phyloP scores from a whole-genome alignment of 805 yeast species.

The Kuraishia borneana region DNA sequence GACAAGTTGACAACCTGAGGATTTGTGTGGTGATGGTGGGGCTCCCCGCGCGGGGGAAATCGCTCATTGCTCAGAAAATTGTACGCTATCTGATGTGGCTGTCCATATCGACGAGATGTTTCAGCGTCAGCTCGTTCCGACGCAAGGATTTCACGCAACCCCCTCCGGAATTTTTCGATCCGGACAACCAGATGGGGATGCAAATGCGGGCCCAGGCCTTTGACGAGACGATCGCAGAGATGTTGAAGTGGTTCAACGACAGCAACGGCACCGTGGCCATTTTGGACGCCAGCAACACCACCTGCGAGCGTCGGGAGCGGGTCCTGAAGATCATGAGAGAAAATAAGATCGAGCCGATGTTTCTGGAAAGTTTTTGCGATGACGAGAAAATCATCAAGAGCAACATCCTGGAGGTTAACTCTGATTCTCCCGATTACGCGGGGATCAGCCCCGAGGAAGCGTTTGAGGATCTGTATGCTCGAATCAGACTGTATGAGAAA shows the following conservation, averaged over 20 bases:
- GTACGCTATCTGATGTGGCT: slow-evolving; percentile 91
- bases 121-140: slow-evolving; percentile 83
- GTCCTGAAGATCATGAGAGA: slow-evolving; percentile 45
- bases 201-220: slow-evolving; percentile 60
- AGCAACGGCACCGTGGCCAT: slow-evolving; percentile 86
- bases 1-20: slow-evolving; percentile 58
- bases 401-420: slow-evolving; percentile 78
- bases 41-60: slow-evolving; percentile 85
- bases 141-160: slow-evolving; percentile 49
- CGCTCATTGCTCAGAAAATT: slow-evolving; percentile 88
- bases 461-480: slow-evolving; percentile 53
- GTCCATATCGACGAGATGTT: slow-evolving; percentile 74
- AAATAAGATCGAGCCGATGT: slow-evolving; percentile 75
- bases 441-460: slow-evolving; percentile 65
- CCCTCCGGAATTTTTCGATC: slow-evolving; percentile 70
- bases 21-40: slow-evolving; percentile 88
- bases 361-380: slow-evolving; percentile 86
- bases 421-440: slow-evolving; percentile 74
- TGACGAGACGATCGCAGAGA: slow-evolving; percentile 58
- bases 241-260: slow-evolving; percentile 77
- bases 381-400: slow-evolving; percentile 67
- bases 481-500: slow-evolving; percentile 65
- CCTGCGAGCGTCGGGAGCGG: slow-evolving; percentile 56
- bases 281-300: slow-evolving; percentile 87
- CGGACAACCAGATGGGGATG: slow-evolving; percentile 52